Evolutionary conservation across 768 basidiomycete species (phyloP).

Genomic region (Dendrothele bispora): DNA sequence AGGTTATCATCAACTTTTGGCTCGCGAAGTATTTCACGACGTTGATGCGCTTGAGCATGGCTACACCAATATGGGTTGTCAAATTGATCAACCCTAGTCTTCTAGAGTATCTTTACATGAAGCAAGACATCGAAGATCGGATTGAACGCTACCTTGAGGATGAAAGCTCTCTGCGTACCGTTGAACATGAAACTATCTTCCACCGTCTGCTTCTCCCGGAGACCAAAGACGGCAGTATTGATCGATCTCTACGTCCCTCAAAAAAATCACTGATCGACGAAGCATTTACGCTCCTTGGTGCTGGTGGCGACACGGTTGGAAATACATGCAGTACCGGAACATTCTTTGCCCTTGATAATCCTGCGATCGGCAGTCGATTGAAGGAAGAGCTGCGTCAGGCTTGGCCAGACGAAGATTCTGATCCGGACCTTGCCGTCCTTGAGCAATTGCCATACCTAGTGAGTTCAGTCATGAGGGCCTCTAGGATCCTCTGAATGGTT

Average conservation of each 20-base stretch:
- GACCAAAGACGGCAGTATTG: no score
- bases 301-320: slow-evolving; percentile 38
- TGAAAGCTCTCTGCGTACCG: slow-evolving; percentile 20
- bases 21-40: slow-evolving; percentile 22
- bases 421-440: slow-evolving; percentile 25
- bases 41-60: slow-evolving; percentile 12
- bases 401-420: slow-evolving; percentile 33
- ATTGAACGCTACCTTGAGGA: slow-evolving; percentile 26
- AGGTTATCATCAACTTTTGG: slow-evolving; percentile 5
- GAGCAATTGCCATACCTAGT: slow-evolving; percentile 47
- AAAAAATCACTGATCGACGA: slow-evolving; percentile 27
- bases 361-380: slow-evolving; percentile 24
- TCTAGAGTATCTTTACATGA: slow-evolving; percentile 15
- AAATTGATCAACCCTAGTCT: slow-evolving; percentile 12
- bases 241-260: no score
- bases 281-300: slow-evolving; percentile 35
- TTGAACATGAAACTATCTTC: slow-evolving; percentile 37
- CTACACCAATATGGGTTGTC: slow-evolving; percentile 16
- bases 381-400: slow-evolving; percentile 30
- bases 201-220: slow-evolving; percentile 26
- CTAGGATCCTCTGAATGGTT: not conserved
- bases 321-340: slow-evolving; percentile 38
- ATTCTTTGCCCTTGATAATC: slow-evolving; percentile 34
- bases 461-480: slow-evolving; percentile 14
- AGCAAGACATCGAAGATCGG: slow-evolving; percentile 13